Evolutionary conservation across 495 filamentous ascomycete genomes (phyloP).

Genomic region (Penicillium bialowiezense): DNA sequence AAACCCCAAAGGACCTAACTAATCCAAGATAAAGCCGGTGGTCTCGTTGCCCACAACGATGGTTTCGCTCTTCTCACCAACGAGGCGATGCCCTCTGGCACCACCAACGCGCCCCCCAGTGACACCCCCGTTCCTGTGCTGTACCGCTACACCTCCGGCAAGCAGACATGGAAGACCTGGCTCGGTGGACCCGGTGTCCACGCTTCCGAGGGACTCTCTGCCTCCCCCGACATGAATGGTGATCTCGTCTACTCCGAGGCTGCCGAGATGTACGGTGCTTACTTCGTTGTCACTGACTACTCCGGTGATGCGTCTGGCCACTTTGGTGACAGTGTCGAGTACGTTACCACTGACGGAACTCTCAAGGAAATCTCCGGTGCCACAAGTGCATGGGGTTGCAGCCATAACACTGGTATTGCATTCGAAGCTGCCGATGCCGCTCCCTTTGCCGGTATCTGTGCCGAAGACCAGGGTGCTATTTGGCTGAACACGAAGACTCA

Average conservation of each 20-base stretch:
- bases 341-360: conserved; percentile 42
- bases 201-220: conserved; percentile 35
- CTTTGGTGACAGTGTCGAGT: conserved; percentile 53
- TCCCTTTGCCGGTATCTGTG: conserved; percentile 51
- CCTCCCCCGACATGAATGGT: conserved; percentile 52
- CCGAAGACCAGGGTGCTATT: conserved; percentile 55
- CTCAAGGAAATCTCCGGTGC: conserved; percentile 43
- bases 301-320: conserved; percentile 47
- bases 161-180: conserved; percentile 49
- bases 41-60: conserved; percentile 54
- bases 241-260: conserved; percentile 52
- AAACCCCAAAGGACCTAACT: neutral
- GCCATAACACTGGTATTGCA: conserved; percentile 57
- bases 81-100: conserved; percentile 44
- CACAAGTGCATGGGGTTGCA: conserved; percentile 52
- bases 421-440: conserved; percentile 49
- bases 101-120: conserved; percentile 41
- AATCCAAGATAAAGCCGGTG: conserved; percentile 33
- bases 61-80: conserved; percentile 55
- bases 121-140: conserved; percentile 46
- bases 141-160: conserved; percentile 45
- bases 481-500: conserved; percentile 56
- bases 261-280: conserved; percentile 51
- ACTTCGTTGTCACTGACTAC: conserved; percentile 55
- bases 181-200: conserved; percentile 51